Conservation (phyloP, 208 protist genomes). For the Crithidia brevicula region DNA sequence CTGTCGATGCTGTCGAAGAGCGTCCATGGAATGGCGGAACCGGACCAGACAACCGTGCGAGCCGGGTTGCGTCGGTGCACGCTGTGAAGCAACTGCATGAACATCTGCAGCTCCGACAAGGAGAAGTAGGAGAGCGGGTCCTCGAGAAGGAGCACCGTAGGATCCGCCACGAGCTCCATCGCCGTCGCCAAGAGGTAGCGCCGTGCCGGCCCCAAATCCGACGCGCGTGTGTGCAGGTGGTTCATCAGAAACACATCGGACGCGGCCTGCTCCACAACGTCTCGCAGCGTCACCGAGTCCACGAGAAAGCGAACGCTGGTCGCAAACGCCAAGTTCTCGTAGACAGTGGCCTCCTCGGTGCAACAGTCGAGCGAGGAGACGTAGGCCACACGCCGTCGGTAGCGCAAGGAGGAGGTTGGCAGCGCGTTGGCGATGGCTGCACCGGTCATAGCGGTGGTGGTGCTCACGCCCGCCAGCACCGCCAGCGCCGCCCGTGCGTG, state of each 20-base stretch:
- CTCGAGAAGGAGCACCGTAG: slow-evolving; percentile 65
- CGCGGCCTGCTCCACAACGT: slow-evolving; percentile 67
- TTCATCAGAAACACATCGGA: slow-evolving; percentile 65
- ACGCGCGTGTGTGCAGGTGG: slow-evolving; percentile 9
- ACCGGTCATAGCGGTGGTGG: slow-evolving; percentile 49
- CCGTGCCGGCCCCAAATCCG: slow-evolving; percentile 2
- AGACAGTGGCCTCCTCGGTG: slow-evolving; percentile 53
- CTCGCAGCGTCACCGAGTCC: slow-evolving; percentile 54
- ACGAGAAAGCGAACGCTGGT: slow-evolving; percentile 41
- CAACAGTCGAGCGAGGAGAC: slow-evolving; percentile 65
- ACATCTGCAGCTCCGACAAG: slow-evolving; percentile 59
- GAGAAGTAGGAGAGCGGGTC: slow-evolving; percentile 41
- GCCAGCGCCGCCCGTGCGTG: slow-evolving; percentile 31
- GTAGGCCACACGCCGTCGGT: slow-evolving; percentile 34
- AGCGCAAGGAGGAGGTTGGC: slow-evolving; percentile 20
- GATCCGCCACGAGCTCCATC: slow-evolving; percentile 60
- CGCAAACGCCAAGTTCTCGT: slow-evolving; percentile 69
- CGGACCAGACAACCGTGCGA: slow-evolving; percentile 25
- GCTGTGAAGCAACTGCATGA: slow-evolving; percentile 65
- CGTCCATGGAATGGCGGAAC: slow-evolving; percentile 29
- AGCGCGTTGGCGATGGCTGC: slow-evolving; percentile 54
- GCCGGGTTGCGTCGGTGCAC: slow-evolving; percentile 23
- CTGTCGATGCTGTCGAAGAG: slow-evolving; percentile 42
- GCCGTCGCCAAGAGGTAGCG: slow-evolving; percentile 55
- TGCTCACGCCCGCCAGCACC: slow-evolving; percentile 52